A percentile compares a stretch with the other conserved stretches of the same genome.
Evolutionary conservation across 371 early-diverging fungal species (phyloP).

Genomic region (Lichtheimia hyalospora): DNA sequence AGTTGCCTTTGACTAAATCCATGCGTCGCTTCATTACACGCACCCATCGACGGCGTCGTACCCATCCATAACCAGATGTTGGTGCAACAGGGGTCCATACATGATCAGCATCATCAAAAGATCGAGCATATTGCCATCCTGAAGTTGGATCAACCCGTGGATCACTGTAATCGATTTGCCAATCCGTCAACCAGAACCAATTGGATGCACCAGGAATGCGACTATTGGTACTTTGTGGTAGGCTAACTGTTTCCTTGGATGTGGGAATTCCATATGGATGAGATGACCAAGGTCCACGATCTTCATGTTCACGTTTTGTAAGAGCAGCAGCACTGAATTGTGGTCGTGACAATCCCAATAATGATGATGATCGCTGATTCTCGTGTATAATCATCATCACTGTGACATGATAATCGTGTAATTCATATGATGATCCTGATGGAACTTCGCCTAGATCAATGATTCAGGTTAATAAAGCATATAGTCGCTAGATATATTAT

Average conservation of each 20-base stretch:
- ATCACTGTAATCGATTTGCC: conserved; percentile 71
- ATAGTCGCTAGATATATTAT: too few species aligned
- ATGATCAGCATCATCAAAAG: conserved; percentile 52
- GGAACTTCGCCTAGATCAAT: conserved; percentile 12
- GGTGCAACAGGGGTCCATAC: conserved; percentile 59
- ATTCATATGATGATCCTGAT: conserved; percentile 35
- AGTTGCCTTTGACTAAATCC: conserved; percentile 45
- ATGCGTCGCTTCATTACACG: conserved; percentile 73
- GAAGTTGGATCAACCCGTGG: conserved; percentile 61
- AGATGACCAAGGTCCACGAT: conserved; percentile 62
- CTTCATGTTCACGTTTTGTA: conserved; percentile 52
- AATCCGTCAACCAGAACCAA: conserved; percentile 88
- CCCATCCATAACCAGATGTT: conserved; percentile 59
- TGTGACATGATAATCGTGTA: conserved; percentile 61
- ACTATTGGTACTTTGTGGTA: conserved; percentile 35
- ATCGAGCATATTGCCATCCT: conserved; percentile 73
- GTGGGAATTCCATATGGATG: conserved; percentile 54
- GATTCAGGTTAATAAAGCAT: too few species aligned
- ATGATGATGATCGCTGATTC: conserved; percentile 62
- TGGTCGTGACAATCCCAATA: conserved; percentile 50
- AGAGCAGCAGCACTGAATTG: conserved; percentile 54
- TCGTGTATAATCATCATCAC: conserved; percentile 67
- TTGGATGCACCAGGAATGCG: conserved; percentile 19
- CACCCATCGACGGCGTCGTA: conserved; percentile 77
- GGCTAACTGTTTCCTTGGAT: conserved; percentile 50